phyloP scores from a whole-genome alignment of 768 basidiomycete genomes.

The Pleurotus ostreatus region DNA sequence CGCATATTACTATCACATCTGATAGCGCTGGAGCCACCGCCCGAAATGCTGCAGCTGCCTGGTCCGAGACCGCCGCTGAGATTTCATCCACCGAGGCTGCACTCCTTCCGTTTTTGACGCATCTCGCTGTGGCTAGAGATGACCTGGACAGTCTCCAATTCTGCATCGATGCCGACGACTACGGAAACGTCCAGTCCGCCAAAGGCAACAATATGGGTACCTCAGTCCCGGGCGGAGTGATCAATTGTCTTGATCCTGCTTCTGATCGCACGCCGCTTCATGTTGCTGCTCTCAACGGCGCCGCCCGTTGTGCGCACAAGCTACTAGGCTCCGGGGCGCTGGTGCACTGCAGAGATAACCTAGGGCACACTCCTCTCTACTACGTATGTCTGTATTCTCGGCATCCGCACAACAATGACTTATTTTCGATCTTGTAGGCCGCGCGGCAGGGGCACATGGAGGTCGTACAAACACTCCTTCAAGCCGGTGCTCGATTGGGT shows the following conservation, averaged over 20 bases:
- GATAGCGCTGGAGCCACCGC: slow-evolving; percentile 33
- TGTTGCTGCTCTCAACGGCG: slow-evolving; percentile 70
- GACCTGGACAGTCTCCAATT: slow-evolving; percentile 60
- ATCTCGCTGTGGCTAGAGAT: slow-evolving; percentile 71
- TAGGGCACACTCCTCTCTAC: slow-evolving; percentile 84
- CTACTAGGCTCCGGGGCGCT: slow-evolving; percentile 73
- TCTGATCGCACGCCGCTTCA: slow-evolving; percentile 78
- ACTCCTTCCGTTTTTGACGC: slow-evolving; percentile 73
- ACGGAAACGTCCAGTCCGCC: slow-evolving; percentile 20
- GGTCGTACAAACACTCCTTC: slow-evolving; percentile 60
- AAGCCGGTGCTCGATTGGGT: slow-evolving; percentile 72
- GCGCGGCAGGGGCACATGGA: slow-evolving; percentile 65
- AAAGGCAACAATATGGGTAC: slow-evolving; percentile 13
- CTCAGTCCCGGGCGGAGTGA: slow-evolving; percentile 54
- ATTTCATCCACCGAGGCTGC: slow-evolving; percentile 64
- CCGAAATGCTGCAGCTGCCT: slow-evolving; percentile 54
- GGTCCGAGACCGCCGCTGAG: slow-evolving; percentile 79
- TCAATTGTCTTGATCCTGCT: slow-evolving; percentile 67
- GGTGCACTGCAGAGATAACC: slow-evolving; percentile 74
- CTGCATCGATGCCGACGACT: slow-evolving; percentile 44
- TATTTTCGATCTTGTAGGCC: slow-evolving; percentile 40
- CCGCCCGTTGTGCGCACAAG: slow-evolving; percentile 34
- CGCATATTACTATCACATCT: slow-evolving; percentile 32
- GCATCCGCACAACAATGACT: too few relatives aligned
- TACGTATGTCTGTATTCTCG: slow-evolving; percentile 45